phyloP scores from a whole-genome alignment of 148 eudicot species.

The Pharnaceum exiguum region DNA sequence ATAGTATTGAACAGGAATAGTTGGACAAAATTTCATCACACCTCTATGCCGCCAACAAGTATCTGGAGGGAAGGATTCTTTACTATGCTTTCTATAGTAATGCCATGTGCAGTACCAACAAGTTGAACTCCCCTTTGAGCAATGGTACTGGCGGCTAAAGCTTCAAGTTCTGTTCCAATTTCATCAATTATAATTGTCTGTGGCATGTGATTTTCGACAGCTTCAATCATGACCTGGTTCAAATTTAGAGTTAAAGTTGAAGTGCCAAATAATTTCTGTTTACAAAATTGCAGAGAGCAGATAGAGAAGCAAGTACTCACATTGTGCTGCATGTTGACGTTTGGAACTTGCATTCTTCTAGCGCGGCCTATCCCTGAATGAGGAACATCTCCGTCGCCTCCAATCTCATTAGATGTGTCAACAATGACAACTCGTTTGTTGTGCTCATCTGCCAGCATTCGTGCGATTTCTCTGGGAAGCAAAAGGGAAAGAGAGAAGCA shows the following conservation, averaged over 20 bases:
- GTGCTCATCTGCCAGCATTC: conserved; percentile 89
- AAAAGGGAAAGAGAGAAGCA: too few relatives aligned
- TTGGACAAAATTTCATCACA: conserved; percentile 11
- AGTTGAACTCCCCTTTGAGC: conserved; percentile 99
- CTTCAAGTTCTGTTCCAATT: conserved; percentile 96
- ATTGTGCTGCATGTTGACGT: conserved; percentile 91
- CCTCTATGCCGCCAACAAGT: conserved; percentile 99
- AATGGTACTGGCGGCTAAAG: conserved; percentile 95
- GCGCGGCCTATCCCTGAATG: conserved; percentile 96
- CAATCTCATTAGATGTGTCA: conserved; percentile 98
- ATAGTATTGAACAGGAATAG: neutral
- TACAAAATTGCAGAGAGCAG: neutral
- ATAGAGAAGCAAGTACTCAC: conserved; percentile 38
- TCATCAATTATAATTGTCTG: conserved; percentile 94
- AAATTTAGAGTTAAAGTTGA: neutral
- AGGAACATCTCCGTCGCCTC: conserved; percentile 98
- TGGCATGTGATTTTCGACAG: conserved; percentile 98
- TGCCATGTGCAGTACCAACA: conserved; percentile 96
- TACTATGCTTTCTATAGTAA: conserved; percentile 83
- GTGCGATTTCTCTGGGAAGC: conserved; percentile 67
- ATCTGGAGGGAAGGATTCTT: conserved; percentile 89
- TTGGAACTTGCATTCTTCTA: conserved; percentile 98
- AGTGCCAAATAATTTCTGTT: neutral
- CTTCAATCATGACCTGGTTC: conserved; percentile 92
- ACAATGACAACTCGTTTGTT: conserved; percentile 87